Evolutionary conservation across 2,329 filamentous ascomycete species (phyloP).

Genomic region (Fusarium mangiferae): DNA sequence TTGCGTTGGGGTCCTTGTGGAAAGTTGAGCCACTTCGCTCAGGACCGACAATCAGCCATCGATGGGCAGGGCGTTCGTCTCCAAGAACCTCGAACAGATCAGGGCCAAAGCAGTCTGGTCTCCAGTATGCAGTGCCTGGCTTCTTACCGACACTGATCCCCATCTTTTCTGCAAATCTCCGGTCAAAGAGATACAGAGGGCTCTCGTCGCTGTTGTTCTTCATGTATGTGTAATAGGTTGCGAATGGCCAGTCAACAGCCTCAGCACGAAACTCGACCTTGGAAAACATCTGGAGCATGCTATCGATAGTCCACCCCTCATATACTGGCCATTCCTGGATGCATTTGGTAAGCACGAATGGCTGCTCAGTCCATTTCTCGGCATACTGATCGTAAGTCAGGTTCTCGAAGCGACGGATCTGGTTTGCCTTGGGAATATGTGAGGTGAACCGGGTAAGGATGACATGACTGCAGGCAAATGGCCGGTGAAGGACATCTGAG

Average conservation of each 20-base stretch:
- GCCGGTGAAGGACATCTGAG: constrained; percentile 89
- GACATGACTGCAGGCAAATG: constrained; percentile 88
- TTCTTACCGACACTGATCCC: constrained; percentile 68
- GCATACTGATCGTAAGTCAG: constrained; percentile 80
- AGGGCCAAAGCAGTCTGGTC: constrained; percentile 83
- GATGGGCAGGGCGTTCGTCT: constrained; percentile 81
- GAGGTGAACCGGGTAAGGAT: constrained; percentile 72
- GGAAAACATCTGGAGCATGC: constrained; percentile 71
- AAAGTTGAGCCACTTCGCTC: constrained; percentile 91
- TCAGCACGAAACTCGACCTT: constrained; percentile 84
- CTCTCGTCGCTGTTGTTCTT: constrained; percentile 82
- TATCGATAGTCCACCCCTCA: constrained; percentile 77
- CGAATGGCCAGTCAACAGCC: constrained; percentile 89
- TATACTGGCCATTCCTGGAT: constrained; percentile 86
- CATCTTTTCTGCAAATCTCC: constrained; percentile 89
- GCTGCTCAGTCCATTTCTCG: constrained; percentile 77
- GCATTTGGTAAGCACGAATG: constrained; percentile 86
- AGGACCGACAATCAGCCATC: constrained; percentile 93
- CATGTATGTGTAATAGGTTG: constrained; percentile 87
- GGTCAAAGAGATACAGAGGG: constrained; percentile 92
- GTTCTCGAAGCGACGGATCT: constrained; percentile 75
- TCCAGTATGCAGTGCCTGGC: constrained; percentile 73
- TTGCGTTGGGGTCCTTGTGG: constrained; percentile 82
- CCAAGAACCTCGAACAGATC: constrained; percentile 87
- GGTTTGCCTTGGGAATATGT: constrained; percentile 78